Evolutionary conservation across 345 rosid genomes (phyloP).

Genomic region (Angophora floribunda): DNA sequence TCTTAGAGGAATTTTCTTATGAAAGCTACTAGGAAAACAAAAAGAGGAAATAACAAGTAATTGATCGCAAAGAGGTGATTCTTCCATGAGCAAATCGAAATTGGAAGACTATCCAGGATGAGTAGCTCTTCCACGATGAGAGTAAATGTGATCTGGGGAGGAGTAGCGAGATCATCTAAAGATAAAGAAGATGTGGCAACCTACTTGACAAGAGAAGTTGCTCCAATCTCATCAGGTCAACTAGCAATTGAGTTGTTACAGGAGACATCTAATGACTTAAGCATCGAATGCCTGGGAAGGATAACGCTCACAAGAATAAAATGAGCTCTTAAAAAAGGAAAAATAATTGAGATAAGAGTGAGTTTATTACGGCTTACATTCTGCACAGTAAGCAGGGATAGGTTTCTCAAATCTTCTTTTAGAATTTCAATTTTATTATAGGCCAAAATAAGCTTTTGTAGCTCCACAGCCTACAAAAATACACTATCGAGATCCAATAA

Average conservation of each 20-base stretch:
- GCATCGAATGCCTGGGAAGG: constrained; percentile 57
- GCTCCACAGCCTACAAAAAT: constrained; percentile 61
- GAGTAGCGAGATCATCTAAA: not conserved
- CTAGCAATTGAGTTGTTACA: constrained; percentile 35
- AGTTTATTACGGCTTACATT: constrained; percentile 83
- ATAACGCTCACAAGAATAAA: not conserved
- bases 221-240: constrained; percentile 83
- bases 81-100: not conserved
- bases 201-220: constrained; percentile 81
- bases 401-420: constrained; percentile 66
- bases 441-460: constrained; percentile 87
- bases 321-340: not conserved
- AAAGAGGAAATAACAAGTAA: not conserved
- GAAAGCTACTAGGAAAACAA: not conserved
- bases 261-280: constrained; percentile 81
- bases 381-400: constrained; percentile 48
- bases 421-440: constrained; percentile 67
- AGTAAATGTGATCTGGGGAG: not conserved
- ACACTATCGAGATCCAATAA: not conserved
- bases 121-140: not conserved
- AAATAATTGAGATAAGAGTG: not conserved
- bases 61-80: not conserved
- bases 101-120: not conserved
- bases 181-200: constrained; percentile 2
- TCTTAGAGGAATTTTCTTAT: not conserved